Evolutionary conservation across 176 grass and related monocot genomes (phyloP).

Genomic region (Rhipidocladum racemiflorum): DNA sequence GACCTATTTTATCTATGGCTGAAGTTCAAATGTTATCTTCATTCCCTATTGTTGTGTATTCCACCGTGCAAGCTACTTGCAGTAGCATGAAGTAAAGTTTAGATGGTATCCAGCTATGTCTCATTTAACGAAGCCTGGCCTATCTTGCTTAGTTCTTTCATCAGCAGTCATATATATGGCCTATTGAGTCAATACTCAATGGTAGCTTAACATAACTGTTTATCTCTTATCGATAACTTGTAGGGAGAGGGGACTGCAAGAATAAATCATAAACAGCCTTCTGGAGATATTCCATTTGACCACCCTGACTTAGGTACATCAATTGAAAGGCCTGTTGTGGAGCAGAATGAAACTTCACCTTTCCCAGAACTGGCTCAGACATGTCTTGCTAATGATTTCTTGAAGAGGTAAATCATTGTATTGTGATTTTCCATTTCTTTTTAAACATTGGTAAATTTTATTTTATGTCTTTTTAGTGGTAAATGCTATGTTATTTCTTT

Average conservation of each 20-base stretch:
- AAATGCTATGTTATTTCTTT: neutral
- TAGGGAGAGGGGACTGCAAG: slow-evolving; percentile 29
- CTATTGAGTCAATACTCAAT: neutral
- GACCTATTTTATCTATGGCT: slow-evolving; percentile 13
- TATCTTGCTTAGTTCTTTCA: slow-evolving; percentile 22
- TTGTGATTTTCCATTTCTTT: slow-evolving; percentile 9
- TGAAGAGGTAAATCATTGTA: slow-evolving; percentile 64
- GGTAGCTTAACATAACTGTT: neutral
- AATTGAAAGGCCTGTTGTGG: slow-evolving; percentile 20
- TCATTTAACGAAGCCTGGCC: neutral
- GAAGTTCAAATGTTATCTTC: neutral
- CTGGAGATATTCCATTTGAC: slow-evolving; percentile 17
- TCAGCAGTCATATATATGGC: neutral
- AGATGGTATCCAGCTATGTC: neutral
- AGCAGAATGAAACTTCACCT: slow-evolving; percentile 33
- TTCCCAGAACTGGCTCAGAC: slow-evolving; percentile 46
- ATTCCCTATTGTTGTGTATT: slow-evolving; percentile 8
- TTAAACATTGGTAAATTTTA: neutral
- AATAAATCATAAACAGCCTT: slow-evolving; percentile 15
- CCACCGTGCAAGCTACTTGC: neutral
- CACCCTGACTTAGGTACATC: slow-evolving; percentile 26
- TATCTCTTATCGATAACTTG: neutral
- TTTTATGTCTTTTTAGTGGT: neutral
- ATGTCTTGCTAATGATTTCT: slow-evolving; percentile 72
- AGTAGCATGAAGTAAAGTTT: neutral